Conservation (phyloP, 2,329 filamentous ascomycete genomes). For the Colletotrichum cuscutae region DNA sequence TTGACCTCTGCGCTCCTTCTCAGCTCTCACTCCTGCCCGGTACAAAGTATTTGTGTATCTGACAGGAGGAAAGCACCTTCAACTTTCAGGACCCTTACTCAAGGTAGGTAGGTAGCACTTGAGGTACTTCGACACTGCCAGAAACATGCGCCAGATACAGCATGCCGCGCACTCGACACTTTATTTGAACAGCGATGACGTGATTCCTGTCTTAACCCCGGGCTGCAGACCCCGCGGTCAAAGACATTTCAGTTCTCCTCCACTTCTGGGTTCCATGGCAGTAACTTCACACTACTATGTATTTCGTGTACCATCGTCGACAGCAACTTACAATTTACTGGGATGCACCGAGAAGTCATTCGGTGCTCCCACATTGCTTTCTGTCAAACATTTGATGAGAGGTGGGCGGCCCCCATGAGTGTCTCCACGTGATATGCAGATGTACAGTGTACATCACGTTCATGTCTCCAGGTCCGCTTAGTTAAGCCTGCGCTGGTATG, state of each 20-base stretch:
- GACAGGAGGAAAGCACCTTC: not conserved
- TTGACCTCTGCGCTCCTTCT: not conserved
- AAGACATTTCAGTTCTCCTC: too few relatives aligned
- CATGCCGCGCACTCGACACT: not conserved
- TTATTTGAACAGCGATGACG: not conserved
- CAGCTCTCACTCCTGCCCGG: not conserved
- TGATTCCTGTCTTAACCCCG: not conserved
- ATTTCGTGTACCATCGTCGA: not conserved
- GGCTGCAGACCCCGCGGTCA: too few relatives aligned
- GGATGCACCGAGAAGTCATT: not conserved
- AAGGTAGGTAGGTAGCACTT: too few relatives aligned
- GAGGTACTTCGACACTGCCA: not conserved
- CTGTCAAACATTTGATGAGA: not conserved
- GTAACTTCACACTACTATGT: not conserved
- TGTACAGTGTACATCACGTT: not conserved
- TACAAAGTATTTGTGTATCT: too few relatives aligned
- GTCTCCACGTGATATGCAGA: not conserved
- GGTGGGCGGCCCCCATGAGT: not conserved
- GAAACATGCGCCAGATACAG: constrained; percentile 11
- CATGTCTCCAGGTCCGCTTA: not conserved
- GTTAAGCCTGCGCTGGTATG: not conserved
- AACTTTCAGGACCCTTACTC: not conserved
- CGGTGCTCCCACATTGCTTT: not conserved
- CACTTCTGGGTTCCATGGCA: too few relatives aligned
- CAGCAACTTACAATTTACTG: not conserved